A percentile compares a stretch with the other conserved stretches of the same genome.
These are phyloP conservation scores for Strobilomyces dryophilus DNA, from an alignment of 768 basidiomycete genomes.

Conservation along the genomic window DNA sequence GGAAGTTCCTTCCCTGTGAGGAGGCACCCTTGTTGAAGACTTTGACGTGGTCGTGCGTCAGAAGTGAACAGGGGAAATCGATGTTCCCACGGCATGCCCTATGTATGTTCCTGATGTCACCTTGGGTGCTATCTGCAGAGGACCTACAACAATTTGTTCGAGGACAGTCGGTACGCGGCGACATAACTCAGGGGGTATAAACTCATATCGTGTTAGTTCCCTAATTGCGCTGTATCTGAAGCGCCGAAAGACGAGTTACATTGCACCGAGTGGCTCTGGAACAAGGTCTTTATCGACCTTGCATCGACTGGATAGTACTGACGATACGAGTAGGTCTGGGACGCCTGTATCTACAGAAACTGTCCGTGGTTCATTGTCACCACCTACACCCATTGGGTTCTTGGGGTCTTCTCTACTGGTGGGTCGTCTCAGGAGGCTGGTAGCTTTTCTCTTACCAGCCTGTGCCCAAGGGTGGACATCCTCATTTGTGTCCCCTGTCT, in stretches of 20 bases:
- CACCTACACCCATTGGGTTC: conserved; percentile 41
- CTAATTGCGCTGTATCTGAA: conserved; percentile 9
- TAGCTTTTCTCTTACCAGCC: background rate
- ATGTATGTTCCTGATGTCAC: conserved; percentile 35
- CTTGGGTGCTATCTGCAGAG: conserved; percentile 34
- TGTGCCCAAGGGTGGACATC: conserved; percentile 44
- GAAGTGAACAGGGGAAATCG: conserved; percentile 9
- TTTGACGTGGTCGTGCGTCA: conserved; percentile 25
- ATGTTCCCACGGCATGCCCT: conserved; percentile 16
- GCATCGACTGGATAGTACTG: background rate
- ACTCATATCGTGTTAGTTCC: conserved; percentile 17
- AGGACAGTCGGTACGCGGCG: conserved; percentile 18
- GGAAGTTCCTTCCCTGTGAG: conserved; percentile 26
- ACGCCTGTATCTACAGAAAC: conserved; percentile 33
- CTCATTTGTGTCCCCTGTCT: conserved; percentile 48
- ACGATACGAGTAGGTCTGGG: conserved; percentile 33
- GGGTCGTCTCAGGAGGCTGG: conserved; percentile 4
- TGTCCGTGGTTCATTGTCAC: conserved; percentile 41
- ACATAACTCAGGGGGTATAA: background rate
- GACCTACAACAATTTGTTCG: conserved; percentile 34
- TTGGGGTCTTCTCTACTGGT: conserved; percentile 40
- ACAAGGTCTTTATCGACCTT: conserved; percentile 34
- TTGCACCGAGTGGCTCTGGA: conserved; percentile 48
- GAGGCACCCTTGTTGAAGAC: conserved; percentile 23
- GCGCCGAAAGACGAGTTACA: background rate